Evolutionary conservation across 2,329 filamentous ascomycete genomes (phyloP), one percentile per base, ranked within the genome.

Genomic region (Ascochyta koolunga): DNA sequence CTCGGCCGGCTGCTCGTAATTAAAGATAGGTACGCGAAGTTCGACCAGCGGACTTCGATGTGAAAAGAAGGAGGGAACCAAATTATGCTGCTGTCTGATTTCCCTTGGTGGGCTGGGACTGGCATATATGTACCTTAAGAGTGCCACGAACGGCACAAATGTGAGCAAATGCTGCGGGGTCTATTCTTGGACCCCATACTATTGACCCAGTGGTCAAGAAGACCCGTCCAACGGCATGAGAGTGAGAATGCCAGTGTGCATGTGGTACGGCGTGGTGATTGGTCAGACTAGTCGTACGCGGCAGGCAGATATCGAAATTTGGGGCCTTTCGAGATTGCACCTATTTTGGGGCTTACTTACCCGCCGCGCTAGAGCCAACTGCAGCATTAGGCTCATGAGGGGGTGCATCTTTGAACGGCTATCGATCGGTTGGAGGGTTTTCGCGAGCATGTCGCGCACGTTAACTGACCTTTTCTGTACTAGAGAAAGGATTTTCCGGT

Each of bases 21-120:
- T 75, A 75, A 75, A 76, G 75, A 79, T 76, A 67, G 76, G 75
- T 78, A 76, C 73, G 67, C 71, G 70, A 76, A 78, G 77, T 75
- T 76, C 79, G 78, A 74, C 78, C 78, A 75, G 78, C 78, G 73
- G 75, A 76, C 76, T 73, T 74, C 64, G 70, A 68, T 67, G 64
- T 68, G 65, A 69, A 73, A 69, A 63, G 68, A 72, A 70, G 66
- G 60, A 67, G 64, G 60, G 65, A 66, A 75, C 73, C 74, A 79
- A 80, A 80, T 80, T 80, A 79, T 75, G 77, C 73, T 56, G 47
- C 53, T 75, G 70, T 75, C 69, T 75, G n/a, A 68, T 68, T 70
- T 60, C 64, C 62, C 64, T 54, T 56, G 64, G 70, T 64, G 60
- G 60, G 52, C 52, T 60, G 48, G 47, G 58, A 63, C 65, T 64